Evolutionary conservation across 192 early-diverging fungal species (phyloP), one percentile per base, ranked within the genome.

Genomic region (Chytriomyces hyalinus): DNA sequence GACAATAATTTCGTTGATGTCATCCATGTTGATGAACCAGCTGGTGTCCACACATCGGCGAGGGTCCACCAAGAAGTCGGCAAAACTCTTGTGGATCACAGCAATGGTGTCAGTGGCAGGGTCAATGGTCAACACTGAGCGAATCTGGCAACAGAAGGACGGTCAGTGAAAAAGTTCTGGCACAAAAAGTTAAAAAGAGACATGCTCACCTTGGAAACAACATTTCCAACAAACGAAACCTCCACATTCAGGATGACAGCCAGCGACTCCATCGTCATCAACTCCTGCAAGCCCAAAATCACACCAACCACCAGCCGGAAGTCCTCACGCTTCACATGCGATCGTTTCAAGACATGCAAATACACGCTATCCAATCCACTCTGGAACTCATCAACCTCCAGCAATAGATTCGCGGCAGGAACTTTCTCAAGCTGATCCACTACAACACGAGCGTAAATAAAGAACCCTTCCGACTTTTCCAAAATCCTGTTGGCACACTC

Each of bases 381-480:
- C 3, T 28, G 22, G 50, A 67, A 65, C 20, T 10, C n/a, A 1
- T 1, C 2, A 50, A 76, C 24, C 2, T 20, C 11, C 26, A 20
- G 17, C 24, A 46, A 13, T 43, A 65, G 67, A 8, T 68, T 46
- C 15, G 26, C 13, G 46, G 36, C 8, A 73, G 28, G 8, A 22
- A 49, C 20, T 60, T 20, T 46, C 64, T 49, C 15, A 76, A 65
- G 17, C 17, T 75, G 44, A 24, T 70, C 66, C n/a, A 17, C 26
- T 13, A 47, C 59, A 44, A 50, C 6, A 22, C 51, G 13, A 51
- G 63, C 75, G 6, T 63, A 76, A 26, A 80, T 65, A 53, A 80
- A 80, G 8, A 74, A 36, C 2, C 79, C 79, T 67, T 80, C 79
- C 6, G 73, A 79, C 36, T 70, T 80, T 10, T 43, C 45, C 6